Conservation (phyloP, 192 early-diverging fungal species). For the Jimgerdemannia lactiflua region DNA sequence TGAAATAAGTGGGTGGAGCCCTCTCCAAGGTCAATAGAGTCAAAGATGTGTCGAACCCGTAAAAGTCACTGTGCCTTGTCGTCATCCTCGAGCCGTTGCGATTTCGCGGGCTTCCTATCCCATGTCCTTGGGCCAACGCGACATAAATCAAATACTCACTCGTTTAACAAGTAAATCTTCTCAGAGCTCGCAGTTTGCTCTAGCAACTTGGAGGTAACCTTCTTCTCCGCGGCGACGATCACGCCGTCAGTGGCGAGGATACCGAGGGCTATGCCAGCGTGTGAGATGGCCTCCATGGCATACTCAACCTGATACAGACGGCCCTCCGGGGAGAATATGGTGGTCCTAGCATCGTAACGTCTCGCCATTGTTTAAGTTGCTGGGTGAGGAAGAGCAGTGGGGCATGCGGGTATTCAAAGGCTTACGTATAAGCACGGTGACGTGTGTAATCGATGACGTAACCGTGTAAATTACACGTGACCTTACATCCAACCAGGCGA, state of each 20-base stretch:
- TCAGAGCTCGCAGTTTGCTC: constrained; percentile 83
- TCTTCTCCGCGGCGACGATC: constrained; percentile 96
- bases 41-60: too few relatives aligned
- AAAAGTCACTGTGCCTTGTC: too few relatives aligned
- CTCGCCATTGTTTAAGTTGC: constrained; percentile 70
- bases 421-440: background rate
- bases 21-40: too few relatives aligned
- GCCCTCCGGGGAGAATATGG: constrained; percentile 99
- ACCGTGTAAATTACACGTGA: too few relatives aligned
- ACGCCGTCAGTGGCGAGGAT: constrained; percentile 91
- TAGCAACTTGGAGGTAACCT: constrained; percentile 89
- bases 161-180: constrained; percentile 96
- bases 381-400: background rate
- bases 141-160: constrained; percentile 48
- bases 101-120: too few relatives aligned
- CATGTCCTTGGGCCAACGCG: too few relatives aligned
- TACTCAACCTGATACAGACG: constrained; percentile 99
- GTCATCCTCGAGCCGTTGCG: too few relatives aligned
- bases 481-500: too few relatives aligned
- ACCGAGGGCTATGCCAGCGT: constrained; percentile 93
- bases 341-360: constrained; percentile 97
- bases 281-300: constrained; percentile 99
- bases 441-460: too few relatives aligned
- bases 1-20: too few relatives aligned
- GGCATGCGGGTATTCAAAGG: background rate